Percentiles rank a stretch among this genome's conserved stretches.
Conservation (phyloP, 2,329 filamentous ascomycete species). For the Penicillium sclerotigenum region DNA sequence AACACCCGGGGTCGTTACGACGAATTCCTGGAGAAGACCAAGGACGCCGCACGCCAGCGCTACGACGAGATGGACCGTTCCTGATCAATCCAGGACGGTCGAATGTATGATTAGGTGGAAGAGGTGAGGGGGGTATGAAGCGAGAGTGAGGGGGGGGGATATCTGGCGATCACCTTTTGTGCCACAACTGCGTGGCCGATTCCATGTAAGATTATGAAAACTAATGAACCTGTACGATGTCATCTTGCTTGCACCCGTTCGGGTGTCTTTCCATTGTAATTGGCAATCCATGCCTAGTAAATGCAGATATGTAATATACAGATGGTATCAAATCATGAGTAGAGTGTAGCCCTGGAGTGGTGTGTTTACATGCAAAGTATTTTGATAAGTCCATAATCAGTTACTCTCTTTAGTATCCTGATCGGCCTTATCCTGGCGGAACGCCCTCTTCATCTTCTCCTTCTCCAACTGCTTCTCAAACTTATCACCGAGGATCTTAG, state of each 20-base stretch:
- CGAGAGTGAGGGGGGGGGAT: background rate
- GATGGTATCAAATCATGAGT: constrained; percentile 21
- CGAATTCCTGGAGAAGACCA: constrained; percentile 49
- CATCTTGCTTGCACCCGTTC: background rate
- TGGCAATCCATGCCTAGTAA: constrained; percentile 9
- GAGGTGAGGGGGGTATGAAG: background rate
- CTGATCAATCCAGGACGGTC: background rate
- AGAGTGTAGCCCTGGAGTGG: constrained; percentile 15
- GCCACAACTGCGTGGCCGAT: background rate
- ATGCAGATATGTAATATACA: constrained; percentile 18
- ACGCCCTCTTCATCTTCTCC: constrained; percentile 27
- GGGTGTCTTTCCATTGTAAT: constrained; percentile 8
- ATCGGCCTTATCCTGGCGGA: constrained; percentile 10
- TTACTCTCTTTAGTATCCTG: constrained; percentile 7
- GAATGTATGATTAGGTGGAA: constrained; percentile 13
- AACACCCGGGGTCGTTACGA: constrained; percentile 49
- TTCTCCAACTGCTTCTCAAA: constrained; percentile 43
- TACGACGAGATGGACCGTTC: constrained; percentile 43
- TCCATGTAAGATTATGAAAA: background rate
- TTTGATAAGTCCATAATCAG: background rate
- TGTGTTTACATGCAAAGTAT: background rate
- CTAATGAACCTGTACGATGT: background rate
- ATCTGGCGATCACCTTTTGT: background rate
- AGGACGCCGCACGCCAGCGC: constrained; percentile 46
- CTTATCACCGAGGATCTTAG: constrained; percentile 48